Conservation (phyloP, 768 basidiomycete species). For the Lactarius sp. region DNA sequence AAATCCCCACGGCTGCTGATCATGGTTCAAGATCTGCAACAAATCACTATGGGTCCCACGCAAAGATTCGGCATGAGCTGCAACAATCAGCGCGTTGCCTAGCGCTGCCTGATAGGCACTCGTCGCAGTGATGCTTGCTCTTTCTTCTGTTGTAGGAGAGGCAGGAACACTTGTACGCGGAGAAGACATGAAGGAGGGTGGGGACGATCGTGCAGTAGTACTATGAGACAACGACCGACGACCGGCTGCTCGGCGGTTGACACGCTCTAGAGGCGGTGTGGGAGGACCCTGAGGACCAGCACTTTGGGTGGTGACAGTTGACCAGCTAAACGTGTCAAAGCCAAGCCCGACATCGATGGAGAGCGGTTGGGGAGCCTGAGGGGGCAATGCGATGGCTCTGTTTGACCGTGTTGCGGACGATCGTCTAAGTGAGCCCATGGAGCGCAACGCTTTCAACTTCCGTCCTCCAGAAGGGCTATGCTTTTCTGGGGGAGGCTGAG, state of each 20-base stretch:
- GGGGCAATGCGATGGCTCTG: slow-evolving; percentile 35
- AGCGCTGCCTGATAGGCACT: slow-evolving; percentile 61
- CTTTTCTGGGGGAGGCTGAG: slow-evolving; percentile 41
- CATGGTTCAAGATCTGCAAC: slow-evolving; percentile 86
- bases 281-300: slow-evolving; percentile 34
- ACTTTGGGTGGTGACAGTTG: slow-evolving; percentile 29
- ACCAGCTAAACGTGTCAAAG: slow-evolving; percentile 43
- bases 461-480: slow-evolving; percentile 39
- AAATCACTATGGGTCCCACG: slow-evolving; percentile 90
- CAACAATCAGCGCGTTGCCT: slow-evolving; percentile 88
- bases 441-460: slow-evolving; percentile 68
- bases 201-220: slow-evolving; percentile 26
- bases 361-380: slow-evolving; percentile 49
- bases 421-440: slow-evolving; percentile 74
- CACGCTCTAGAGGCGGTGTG: slow-evolving; percentile 26
- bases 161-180: slow-evolving; percentile 42
- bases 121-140: slow-evolving; percentile 30
- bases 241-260: slow-evolving; percentile 44
- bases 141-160: slow-evolving; percentile 28
- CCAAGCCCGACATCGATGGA: slow-evolving; percentile 36
- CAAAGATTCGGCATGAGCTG: slow-evolving; percentile 91
- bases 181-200: slow-evolving; percentile 49
- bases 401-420: slow-evolving; percentile 32
- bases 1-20: slow-evolving; percentile 87
- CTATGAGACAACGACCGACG: slow-evolving; percentile 70